These are phyloP conservation scores for Lodderomyces orthopsilosis DNA, from an alignment of 1,139 yeast genomes.

Conservation along the genomic window DNA sequence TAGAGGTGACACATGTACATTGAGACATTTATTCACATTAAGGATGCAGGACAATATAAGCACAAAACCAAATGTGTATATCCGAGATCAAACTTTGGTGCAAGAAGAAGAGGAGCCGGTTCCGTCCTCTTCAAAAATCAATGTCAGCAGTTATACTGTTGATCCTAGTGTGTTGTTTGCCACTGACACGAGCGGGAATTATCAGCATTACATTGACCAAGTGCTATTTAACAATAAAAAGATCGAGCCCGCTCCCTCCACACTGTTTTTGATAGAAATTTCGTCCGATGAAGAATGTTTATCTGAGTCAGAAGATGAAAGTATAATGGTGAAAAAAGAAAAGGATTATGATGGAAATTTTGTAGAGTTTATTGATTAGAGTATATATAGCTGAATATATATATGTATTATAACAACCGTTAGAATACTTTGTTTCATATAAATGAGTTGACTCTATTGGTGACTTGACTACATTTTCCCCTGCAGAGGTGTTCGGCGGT, in stretches of 20 bases:
- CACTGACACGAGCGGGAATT: constrained; percentile 21
- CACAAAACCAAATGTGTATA: constrained; percentile 18
- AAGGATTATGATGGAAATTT: constrained; percentile 1
- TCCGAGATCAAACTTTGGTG: constrained; percentile 16
- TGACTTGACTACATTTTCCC: no score
- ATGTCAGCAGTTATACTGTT: constrained; percentile 36
- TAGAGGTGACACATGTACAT: constrained; percentile 44
- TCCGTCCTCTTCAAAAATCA: constrained; percentile 12
- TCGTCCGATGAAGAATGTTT: constrained; percentile 15
- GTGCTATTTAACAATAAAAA: background rate
- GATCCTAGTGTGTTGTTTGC: constrained; percentile 27
- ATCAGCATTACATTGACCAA: constrained; percentile 28
- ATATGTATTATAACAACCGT: no score
- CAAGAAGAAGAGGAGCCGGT: background rate
- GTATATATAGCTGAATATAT: no score
- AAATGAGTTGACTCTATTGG: no score
- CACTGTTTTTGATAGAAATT: constrained; percentile 21
- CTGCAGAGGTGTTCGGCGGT: background rate
- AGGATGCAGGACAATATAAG: constrained; percentile 28
- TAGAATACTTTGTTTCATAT: no score
- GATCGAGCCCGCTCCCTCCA: constrained; percentile 13
- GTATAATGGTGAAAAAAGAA: constrained; percentile 14
- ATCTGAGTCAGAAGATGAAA: constrained; percentile 17
- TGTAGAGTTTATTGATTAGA: background rate
- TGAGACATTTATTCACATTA: constrained; percentile 44